Base-by-base conservation (phyloP, 257 asterid genomes). In the Solanum neorickii region DNA sequence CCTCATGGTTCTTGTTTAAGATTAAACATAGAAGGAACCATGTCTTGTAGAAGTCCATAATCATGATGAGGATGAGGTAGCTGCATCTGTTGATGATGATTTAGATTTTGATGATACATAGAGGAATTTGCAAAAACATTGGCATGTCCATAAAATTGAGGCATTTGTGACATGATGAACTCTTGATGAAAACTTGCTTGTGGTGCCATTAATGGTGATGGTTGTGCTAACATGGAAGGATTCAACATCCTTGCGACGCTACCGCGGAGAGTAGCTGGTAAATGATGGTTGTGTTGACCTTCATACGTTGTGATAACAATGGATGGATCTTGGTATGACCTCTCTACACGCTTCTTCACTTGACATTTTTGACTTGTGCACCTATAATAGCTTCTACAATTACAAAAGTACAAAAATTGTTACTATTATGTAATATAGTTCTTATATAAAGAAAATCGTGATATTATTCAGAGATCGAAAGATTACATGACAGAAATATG, bases 231-330 rank as follows among this genome's bases (percentile, higher is more conserved):
- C 94, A 95, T 89, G 6, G 92, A 83, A n/a, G 93, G 89, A 69
- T 92, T 90, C 74, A 94, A 91, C 92, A 96, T 89, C 75, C 94
- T 95, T 41, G 94, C 94, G 41, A 95, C 88, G 69, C 88, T 91
- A 52, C 98, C 98, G 2, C 98, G 92, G 75, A 93, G 93, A 29
- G 89, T 92, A 15, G 95, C 85, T 12, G 98, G 98, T 12, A 94
- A 89, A 33, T 91, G 96, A 91, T 95, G 98, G 91, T 93, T 95
- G 89, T 95, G 98, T 56, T 94, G 95, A 35, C 98, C 98, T 68
- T 95, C 98, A 42, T 95, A 95, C 2, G 98, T 95, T 49, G 98
- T 95, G 86, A 94, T 93, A 41, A 94, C 97, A 18, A 88, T 72
- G 2, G 95, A 86, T 37, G 96, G 96, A 93, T 94, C 98, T 86